Evolutionary conservation across 345 rosid species (phyloP).

Genomic region (Gossypium mustelinum): DNA sequence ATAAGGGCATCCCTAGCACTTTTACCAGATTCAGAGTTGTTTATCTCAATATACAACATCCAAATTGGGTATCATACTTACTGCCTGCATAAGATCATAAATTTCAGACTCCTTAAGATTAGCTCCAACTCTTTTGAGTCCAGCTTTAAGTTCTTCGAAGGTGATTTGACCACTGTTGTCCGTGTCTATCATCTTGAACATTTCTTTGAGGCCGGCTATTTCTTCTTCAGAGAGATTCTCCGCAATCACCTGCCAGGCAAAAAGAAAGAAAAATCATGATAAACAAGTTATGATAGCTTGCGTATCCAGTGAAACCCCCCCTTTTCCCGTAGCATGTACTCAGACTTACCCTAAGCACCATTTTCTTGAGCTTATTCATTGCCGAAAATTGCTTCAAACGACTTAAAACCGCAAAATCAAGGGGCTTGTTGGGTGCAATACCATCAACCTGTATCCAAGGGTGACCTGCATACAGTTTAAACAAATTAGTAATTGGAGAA

Average conservation of each 20-base stretch:
- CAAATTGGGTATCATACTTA: slow-evolving; percentile 30
- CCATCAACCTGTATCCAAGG: slow-evolving; percentile 89
- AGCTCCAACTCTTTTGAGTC: slow-evolving; percentile 72
- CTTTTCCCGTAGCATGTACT: background rate
- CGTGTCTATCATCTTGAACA: slow-evolving; percentile 75
- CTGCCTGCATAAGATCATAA: slow-evolving; percentile 85
- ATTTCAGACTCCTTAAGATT: slow-evolving; percentile 82
- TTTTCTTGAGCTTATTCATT: slow-evolving; percentile 87
- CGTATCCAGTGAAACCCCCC: no score
- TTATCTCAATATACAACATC: background rate
- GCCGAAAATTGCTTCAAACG: slow-evolving; percentile 87
- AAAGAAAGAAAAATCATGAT: background rate
- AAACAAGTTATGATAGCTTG: no score
- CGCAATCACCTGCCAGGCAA: slow-evolving; percentile 56
- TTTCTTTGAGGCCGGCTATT: slow-evolving; percentile 80
- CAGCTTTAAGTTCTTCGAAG: slow-evolving; percentile 80
- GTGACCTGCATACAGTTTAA: slow-evolving; percentile 46
- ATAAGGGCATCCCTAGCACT: no score
- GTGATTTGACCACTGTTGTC: slow-evolving; percentile 83
- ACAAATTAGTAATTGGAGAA: background rate
- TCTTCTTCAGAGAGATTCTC: slow-evolving; percentile 85
- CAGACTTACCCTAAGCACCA: slow-evolving; percentile 63
- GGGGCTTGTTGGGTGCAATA: slow-evolving; percentile 80
- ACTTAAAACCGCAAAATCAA: slow-evolving; percentile 75
- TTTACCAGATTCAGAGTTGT: background rate